phyloP scores from a whole-genome alignment of 257 asterid species.

The Rhazya stricta region DNA sequence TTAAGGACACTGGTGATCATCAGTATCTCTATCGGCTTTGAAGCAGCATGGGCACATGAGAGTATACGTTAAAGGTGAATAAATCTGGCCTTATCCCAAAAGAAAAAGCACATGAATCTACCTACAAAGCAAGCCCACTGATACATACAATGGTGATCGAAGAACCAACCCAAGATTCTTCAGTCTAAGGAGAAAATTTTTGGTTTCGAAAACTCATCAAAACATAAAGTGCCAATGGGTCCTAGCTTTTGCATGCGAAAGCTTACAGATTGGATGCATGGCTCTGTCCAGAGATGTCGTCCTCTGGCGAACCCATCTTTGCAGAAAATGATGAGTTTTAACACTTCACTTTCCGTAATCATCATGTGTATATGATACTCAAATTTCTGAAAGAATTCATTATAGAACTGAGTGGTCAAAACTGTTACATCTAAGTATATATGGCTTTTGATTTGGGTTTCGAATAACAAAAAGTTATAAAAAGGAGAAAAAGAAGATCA shows the following conservation, averaged over 20 bases:
- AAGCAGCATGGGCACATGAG: slow-evolving; percentile 1
- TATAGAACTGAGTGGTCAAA: neutral
- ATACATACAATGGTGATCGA: neutral
- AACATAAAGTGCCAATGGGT: slow-evolving; percentile 1
- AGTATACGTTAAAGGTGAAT: slow-evolving; percentile 5
- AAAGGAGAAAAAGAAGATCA: slow-evolving; percentile 16
- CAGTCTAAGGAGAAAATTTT: neutral
- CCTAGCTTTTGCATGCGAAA: slow-evolving; percentile 11
- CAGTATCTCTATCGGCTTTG: neutral
- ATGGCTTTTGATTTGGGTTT: slow-evolving; percentile 33
- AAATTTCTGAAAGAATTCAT: neutral
- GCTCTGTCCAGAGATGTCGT: neutral
- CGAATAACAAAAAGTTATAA: slow-evolving; percentile 29
- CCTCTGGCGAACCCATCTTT: neutral
- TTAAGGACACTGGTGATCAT: neutral
- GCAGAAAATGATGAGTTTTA: neutral
- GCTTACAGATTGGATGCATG: slow-evolving; percentile 5
- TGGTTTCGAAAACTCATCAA: neutral
- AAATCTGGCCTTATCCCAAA: slow-evolving; percentile 11
- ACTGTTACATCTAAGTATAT: neutral
- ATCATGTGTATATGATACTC: neutral
- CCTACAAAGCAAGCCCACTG: slow-evolving; percentile 6
- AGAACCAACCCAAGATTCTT: slow-evolving; percentile 6
- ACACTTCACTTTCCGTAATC: neutral
- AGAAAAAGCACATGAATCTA: slow-evolving; percentile 12